Evolutionary conservation across 176 grass and related monocot genomes (phyloP), one percentile per base, ranked within the genome.

Genomic region (Miscanthus lutarioriparius): DNA sequence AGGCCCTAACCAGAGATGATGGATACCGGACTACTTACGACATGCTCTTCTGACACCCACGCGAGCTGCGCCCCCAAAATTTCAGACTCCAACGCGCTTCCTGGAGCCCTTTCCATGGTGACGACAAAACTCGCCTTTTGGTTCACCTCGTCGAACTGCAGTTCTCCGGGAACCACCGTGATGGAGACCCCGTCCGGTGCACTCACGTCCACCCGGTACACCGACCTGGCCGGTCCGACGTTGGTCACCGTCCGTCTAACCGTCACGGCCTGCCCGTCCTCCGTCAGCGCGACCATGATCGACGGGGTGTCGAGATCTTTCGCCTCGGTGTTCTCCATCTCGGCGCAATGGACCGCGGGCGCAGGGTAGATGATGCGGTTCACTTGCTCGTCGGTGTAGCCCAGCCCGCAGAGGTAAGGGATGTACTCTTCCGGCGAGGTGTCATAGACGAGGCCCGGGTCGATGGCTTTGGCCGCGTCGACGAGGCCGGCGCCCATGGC

Each of bases 391-490:
- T 89, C 67, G 3, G 9, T 81, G 84, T 88, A 91, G 12, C 90
- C 85, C 72, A 97, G 76, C 6, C 75, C 82, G 6, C 92, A 93
- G 4, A 97, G 72, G 74, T 86, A 97, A 1, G 74, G 75, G 36
- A 91, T 25, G 83, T 93, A 91, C 51, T 93, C 95, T 4, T 80
- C 61, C 3, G 72, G 74, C 17, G 33, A 75, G 59, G 90, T 81
- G 89, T 95, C 80, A 49, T 95, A 95, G 11, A 97, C 90, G 8
- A 97, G 83, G 1, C 95, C 95, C 0, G 92, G 92, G 37, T 90
- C 19, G 25, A 72, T 51, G 58, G 94, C 89, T 53, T 37, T 90
- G 16, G 33, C 32, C n/a, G 92, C 74, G 65, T 95, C 58, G 11
- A 95, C 81, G 44, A 83, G 70, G 19, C 92, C 95, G 8, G 92